A percentile compares a stretch with the other conserved stretches of the same genome.
These are phyloP conservation scores for Lignosus rhinocerotis DNA, from an alignment of 1,284 basidiomycete species.

Conservation along the genomic window DNA sequence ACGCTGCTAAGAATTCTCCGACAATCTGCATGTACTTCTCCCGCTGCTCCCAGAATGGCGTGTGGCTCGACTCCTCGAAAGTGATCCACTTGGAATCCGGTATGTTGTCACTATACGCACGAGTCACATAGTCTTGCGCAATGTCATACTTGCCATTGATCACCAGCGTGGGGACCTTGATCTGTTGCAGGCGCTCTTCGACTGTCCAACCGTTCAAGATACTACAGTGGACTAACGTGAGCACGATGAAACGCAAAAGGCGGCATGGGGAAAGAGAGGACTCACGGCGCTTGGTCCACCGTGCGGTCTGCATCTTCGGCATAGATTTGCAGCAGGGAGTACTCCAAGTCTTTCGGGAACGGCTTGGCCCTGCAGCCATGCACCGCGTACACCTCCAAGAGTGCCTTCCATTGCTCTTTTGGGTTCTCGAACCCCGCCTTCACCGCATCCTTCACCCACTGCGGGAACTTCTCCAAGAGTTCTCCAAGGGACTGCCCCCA, in stretches of 20 bases:
- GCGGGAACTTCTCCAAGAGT: conserved; percentile 23
- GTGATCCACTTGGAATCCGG: conserved; percentile 28
- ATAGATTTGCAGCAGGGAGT: conserved; percentile 17
- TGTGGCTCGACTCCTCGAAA: conserved; percentile 31
- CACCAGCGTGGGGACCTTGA: conserved; percentile 31
- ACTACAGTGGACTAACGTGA: conserved; percentile 38
- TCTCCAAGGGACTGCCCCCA: conserved; percentile 23
- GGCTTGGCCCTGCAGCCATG: conserved; percentile 28
- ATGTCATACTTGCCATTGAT: conserved; percentile 31
- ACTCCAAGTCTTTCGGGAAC: conserved; percentile 21
- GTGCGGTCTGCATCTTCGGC: conserved; percentile 24
- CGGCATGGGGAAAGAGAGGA: background rate
- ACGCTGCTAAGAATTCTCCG: background rate
- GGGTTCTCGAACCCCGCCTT: conserved; percentile 30
- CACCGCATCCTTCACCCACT: conserved; percentile 27
- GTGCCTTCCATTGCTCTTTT: conserved; percentile 28
- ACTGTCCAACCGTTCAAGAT: conserved; percentile 39
- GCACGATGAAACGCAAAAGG: conserved; percentile 42
- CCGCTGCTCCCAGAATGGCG: conserved; percentile 29
- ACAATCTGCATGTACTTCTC: conserved; percentile 24
- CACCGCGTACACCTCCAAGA: conserved; percentile 20
- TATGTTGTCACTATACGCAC: conserved; percentile 26
- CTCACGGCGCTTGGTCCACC: conserved; percentile 21
- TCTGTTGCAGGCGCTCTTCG: conserved; percentile 25
- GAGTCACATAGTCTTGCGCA: conserved; percentile 28